A percentile compares a stretch with the other conserved stretches of the same genome.
phyloP scores from a whole-genome alignment of 169 alveolate genomes.

The Ichthyophthirius multifiliis region DNA sequence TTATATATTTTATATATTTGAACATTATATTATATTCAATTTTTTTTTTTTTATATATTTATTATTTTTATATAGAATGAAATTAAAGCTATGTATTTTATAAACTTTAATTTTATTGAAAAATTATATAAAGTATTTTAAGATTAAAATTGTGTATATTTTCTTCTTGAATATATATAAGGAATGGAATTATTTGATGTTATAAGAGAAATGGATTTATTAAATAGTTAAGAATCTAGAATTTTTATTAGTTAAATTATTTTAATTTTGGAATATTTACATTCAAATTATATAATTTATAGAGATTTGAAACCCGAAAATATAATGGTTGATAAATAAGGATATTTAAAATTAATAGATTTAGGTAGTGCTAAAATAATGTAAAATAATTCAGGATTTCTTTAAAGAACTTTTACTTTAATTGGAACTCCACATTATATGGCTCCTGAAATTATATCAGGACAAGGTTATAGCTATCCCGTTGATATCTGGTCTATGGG shows the following conservation, averaged over 20 bases:
- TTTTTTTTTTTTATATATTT: too few relatives aligned
- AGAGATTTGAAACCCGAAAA: slow-evolving; percentile 79
- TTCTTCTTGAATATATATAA: slow-evolving; percentile 55
- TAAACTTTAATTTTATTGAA: slow-evolving; percentile 50
- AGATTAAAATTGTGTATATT: slow-evolving; percentile 50
- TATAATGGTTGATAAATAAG: slow-evolving; percentile 68
- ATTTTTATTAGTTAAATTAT: slow-evolving; percentile 46
- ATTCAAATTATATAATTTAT: slow-evolving; percentile 49
- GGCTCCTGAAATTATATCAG: slow-evolving; percentile 87
- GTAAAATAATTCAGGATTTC: slow-evolving; percentile 45
- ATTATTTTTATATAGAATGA: slow-evolving; percentile 16
- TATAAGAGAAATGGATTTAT: slow-evolving; percentile 43
- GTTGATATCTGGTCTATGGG: slow-evolving; percentile 52
- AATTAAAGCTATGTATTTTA: slow-evolving; percentile 19
- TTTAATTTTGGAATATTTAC: slow-evolving; percentile 51
- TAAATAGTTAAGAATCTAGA: slow-evolving; percentile 30
- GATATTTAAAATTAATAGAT: slow-evolving; percentile 50
- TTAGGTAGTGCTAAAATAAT: slow-evolving; percentile 57
- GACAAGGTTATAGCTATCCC: slow-evolving; percentile 44
- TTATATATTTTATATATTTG: slow-evolving; percentile 49
- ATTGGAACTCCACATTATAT: slow-evolving; percentile 96
- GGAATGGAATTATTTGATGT: slow-evolving; percentile 68
- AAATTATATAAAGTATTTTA: slow-evolving; percentile 61
- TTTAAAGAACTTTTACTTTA: slow-evolving; percentile 89
- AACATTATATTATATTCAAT: slow-evolving; percentile 34